Conservation (phyloP, 2,329 filamentous ascomycete genomes). For the Fusarium beomiforme region DNA sequence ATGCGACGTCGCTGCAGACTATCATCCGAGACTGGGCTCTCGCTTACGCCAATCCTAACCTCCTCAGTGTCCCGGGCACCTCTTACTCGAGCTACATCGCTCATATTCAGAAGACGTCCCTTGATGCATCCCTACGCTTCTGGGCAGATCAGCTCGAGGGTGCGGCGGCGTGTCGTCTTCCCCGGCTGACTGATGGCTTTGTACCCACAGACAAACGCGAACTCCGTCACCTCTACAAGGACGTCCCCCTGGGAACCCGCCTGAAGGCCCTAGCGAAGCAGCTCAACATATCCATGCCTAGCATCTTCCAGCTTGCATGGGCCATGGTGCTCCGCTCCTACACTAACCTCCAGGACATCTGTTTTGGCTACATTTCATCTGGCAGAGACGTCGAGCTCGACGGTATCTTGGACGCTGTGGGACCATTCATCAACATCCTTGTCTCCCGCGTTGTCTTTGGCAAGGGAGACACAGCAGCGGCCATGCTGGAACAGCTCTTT, state of each 20-base stretch:
- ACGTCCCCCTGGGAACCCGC: not conserved
- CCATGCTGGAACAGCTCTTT: not conserved
- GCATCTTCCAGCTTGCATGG: conserved; percentile 20
- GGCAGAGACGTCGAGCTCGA: conserved; percentile 2
- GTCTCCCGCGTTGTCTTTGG: not conserved
- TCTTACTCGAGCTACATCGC: not conserved
- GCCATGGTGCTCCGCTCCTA: conserved; percentile 10
- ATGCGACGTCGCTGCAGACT: not conserved
- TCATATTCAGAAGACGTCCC: not conserved
- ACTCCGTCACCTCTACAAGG: not conserved
- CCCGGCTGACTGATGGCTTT: not conserved
- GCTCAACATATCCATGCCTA: conserved; percentile 1
- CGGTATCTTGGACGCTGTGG: not conserved
- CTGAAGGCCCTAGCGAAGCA: not conserved
- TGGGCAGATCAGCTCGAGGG: not conserved
- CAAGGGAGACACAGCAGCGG: not conserved
- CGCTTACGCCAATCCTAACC: not conserved
- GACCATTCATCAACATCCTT: conserved; percentile 8
- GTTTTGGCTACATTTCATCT: conserved; percentile 4
- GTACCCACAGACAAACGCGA: not conserved
- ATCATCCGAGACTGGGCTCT: not conserved
- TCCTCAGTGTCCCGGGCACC: not conserved
- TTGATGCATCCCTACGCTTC: not conserved
- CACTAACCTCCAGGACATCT: conserved; percentile 1
- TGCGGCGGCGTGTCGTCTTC: not conserved